Conservation (phyloP, 2,329 filamentous ascomycete genomes). For the Zasmidium cellare region DNA sequence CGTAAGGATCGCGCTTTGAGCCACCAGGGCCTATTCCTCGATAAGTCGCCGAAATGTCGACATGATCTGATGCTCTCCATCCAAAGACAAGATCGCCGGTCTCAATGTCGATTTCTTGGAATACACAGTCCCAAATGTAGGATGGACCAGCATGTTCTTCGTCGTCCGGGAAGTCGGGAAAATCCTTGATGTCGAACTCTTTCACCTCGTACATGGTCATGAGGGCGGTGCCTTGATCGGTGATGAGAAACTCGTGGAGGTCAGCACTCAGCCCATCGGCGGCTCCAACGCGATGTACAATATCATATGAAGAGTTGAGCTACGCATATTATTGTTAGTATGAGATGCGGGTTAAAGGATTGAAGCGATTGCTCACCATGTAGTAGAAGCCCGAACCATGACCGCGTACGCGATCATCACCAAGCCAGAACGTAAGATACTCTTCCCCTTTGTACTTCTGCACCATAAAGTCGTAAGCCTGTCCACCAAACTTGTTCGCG, state of each 20-base stretch:
- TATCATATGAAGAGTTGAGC: slow-evolving; percentile 40
- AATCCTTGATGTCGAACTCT: slow-evolving; percentile 23
- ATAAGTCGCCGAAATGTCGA: slow-evolving; percentile 33
- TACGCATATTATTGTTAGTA: slow-evolving; percentile 18
- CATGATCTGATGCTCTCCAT: slow-evolving; percentile 50
- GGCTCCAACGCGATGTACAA: slow-evolving; percentile 42
- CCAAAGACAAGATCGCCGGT: slow-evolving; percentile 47
- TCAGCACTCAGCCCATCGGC: slow-evolving; percentile 38
- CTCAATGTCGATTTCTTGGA: slow-evolving; percentile 50
- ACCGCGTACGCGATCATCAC: slow-evolving; percentile 38
- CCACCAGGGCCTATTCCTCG: slow-evolving; percentile 42
- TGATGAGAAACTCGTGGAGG: slow-evolving; percentile 48
- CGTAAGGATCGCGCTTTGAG: slow-evolving; percentile 47
- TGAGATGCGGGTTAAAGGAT: background rate
- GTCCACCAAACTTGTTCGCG: slow-evolving; percentile 33
- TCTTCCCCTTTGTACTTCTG: slow-evolving; percentile 37
- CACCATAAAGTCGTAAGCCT: slow-evolving; percentile 38
- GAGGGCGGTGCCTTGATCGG: slow-evolving; percentile 42
- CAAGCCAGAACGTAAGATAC: slow-evolving; percentile 42
- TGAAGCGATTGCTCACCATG: slow-evolving; percentile 26
- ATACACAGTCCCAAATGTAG: slow-evolving; percentile 43
- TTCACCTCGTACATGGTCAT: slow-evolving; percentile 43
- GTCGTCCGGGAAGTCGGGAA: slow-evolving; percentile 23
- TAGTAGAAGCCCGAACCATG: slow-evolving; percentile 37
- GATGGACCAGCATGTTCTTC: slow-evolving; percentile 17